A percentile compares a stretch with the other conserved stretches of the same genome.
Evolutionary conservation across 257 asterid species (phyloP).

Genomic region (Solanum medicagineum): DNA sequence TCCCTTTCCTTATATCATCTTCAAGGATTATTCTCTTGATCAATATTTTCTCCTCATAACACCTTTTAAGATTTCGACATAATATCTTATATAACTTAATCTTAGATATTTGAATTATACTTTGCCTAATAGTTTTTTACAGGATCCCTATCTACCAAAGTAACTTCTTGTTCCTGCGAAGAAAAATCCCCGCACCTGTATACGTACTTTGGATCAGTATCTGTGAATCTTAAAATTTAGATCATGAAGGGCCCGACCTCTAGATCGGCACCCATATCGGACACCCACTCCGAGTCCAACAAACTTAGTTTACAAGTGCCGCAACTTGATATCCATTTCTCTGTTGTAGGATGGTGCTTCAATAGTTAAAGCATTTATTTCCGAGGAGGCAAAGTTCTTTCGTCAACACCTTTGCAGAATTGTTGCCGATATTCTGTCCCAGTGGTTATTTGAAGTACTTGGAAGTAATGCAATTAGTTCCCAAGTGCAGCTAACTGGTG

Average conservation of each 20-base stretch:
- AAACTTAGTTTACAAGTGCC: background rate
- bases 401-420: constrained; percentile 52
- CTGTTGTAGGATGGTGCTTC: constrained; percentile 74
- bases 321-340: constrained; percentile 1
- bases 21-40: background rate
- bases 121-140: background rate
- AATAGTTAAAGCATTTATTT: constrained; percentile 42
- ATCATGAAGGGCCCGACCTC: background rate
- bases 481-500: constrained; percentile 5
- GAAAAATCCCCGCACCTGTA: background rate
- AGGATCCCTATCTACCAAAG: background rate
- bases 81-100: background rate
- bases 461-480: constrained; percentile 19
- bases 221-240: background rate
- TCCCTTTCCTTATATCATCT: background rate
- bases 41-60: background rate
- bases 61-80: background rate
- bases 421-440: constrained; percentile 47
- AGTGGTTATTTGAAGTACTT: constrained; percentile 41
- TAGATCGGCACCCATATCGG: background rate
- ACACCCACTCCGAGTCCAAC: background rate
- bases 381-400: constrained; percentile 50
- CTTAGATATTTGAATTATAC: background rate
- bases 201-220: background rate
- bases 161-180: background rate